phyloP scores from a whole-genome alignment of 345 rosid species.

The Combretum micranthum region DNA sequence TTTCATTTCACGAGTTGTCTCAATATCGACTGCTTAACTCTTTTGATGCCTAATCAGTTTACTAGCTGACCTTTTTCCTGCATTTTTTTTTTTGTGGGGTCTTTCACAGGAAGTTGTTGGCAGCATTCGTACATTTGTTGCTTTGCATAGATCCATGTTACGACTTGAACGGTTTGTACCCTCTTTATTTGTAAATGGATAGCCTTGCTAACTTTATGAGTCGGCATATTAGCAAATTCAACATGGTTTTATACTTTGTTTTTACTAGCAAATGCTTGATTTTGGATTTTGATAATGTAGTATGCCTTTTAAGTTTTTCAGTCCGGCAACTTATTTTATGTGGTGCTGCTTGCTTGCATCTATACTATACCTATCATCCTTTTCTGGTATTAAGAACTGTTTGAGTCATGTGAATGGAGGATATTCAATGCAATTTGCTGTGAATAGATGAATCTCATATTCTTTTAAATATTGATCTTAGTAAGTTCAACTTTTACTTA shows the following conservation, averaged over 20 bases:
- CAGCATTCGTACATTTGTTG: conserved; percentile 72
- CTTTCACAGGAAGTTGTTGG: conserved; percentile 79
- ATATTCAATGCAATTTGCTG: background rate
- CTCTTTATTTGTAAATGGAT: no score
- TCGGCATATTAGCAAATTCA: no score
- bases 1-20: no score
- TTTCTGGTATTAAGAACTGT: no score
- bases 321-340: background rate
- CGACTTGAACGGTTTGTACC: conserved; percentile 64
- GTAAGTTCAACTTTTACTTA: background rate
- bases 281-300: no score
- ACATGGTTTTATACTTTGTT: no score
- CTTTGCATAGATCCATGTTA: conserved; percentile 80
- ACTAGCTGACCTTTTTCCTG: conserved; percentile 3
- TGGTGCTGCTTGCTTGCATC: background rate
- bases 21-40: background rate
- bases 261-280: no score
- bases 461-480: background rate
- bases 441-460: background rate
- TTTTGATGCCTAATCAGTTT: background rate
- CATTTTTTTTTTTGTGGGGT: no score
- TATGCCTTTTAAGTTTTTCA: no score
- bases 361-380: background rate
- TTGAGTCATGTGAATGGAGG: no score
- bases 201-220: no score